A percentile compares a stretch with the other conserved stretches of the same genome.
Conservation (phyloP, 1,284 basidiomycete species). For the Sporisorium exsertum region DNA sequence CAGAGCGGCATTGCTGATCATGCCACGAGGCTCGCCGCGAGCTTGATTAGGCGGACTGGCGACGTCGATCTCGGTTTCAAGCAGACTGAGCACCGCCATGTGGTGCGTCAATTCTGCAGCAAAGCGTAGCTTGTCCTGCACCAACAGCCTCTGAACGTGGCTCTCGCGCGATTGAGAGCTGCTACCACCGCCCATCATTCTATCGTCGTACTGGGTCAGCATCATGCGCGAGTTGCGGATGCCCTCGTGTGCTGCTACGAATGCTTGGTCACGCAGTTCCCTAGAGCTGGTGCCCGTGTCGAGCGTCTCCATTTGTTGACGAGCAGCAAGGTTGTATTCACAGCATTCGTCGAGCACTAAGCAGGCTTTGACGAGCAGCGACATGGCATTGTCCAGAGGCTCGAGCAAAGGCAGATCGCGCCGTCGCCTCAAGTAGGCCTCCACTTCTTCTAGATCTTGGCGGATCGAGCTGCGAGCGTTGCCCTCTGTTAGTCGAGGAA, state of each 20-base stretch:
- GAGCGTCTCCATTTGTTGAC: neutral
- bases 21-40: slow-evolving; percentile 12
- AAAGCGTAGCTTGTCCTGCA: slow-evolving; percentile 28
- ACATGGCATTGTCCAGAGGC: slow-evolving; percentile 18
- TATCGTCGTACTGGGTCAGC: slow-evolving; percentile 38
- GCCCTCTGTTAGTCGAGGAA: slow-evolving; percentile 13
- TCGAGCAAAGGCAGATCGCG: slow-evolving; percentile 21
- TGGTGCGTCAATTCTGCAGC: slow-evolving; percentile 35
- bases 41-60: neutral
- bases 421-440: slow-evolving; percentile 10
- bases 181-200: neutral
- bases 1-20: slow-evolving; percentile 28
- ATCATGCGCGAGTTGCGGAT: slow-evolving; percentile 34
- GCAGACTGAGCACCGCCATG: slow-evolving; percentile 25
- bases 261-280: slow-evolving; percentile 7
- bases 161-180: slow-evolving; percentile 8
- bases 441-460: slow-evolving; percentile 8
- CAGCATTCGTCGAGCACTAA: slow-evolving; percentile 35
- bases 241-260: slow-evolving; percentile 19
- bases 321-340: slow-evolving; percentile 10
- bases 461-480: neutral
- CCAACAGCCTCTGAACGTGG: slow-evolving; percentile 7
- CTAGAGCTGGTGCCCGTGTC: neutral
- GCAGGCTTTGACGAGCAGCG: slow-evolving; percentile 25
- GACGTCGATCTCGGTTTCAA: slow-evolving; percentile 25